Conservation (phyloP, 371 early-diverging fungal species). For the Mucor piriformis region DNA sequence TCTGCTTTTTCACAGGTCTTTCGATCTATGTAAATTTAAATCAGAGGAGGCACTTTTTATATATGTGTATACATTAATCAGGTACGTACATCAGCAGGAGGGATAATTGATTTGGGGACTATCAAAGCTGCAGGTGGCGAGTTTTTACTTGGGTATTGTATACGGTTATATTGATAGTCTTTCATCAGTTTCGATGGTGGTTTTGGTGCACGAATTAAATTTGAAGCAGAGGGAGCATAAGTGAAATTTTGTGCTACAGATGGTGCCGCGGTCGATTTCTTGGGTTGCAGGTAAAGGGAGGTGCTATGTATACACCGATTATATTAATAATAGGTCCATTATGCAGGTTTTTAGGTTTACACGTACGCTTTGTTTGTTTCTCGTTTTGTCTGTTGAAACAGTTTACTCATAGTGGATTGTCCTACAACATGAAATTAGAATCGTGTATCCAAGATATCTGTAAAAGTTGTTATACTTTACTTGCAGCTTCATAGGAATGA, state of each 20-base stretch:
- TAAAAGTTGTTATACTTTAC: constrained; percentile 12
- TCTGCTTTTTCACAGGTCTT: neutral
- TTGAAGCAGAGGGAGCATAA: constrained; percentile 1
- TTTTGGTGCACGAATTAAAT: constrained; percentile 11
- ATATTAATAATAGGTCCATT: neutral
- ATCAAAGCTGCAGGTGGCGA: constrained; percentile 3
- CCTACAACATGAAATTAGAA: constrained; percentile 7
- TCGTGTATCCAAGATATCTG: no score
- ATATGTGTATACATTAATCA: neutral
- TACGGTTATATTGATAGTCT: constrained; percentile 14
- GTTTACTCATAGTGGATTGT: constrained; percentile 32
- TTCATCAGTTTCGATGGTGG: constrained; percentile 16
- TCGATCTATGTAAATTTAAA: neutral
- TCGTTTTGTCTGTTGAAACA: constrained; percentile 39
- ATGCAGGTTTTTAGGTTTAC: neutral
- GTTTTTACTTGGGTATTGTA: constrained; percentile 9
- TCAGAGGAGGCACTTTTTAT: neutral
- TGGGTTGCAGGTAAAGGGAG: constrained; percentile 29
- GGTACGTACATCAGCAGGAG: neutral
- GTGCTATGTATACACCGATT: constrained; percentile 14
- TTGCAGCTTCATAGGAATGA: constrained; percentile 28
- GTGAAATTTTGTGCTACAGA: neutral
- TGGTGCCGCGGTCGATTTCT: constrained; percentile 4
- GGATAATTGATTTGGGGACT: neutral
- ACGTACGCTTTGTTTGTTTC: constrained; percentile 39